These are phyloP conservation scores for Aureobasidium subglaciale DNA, from an alignment of 2,329 filamentous ascomycete genomes.

Conservation along the genomic window DNA sequence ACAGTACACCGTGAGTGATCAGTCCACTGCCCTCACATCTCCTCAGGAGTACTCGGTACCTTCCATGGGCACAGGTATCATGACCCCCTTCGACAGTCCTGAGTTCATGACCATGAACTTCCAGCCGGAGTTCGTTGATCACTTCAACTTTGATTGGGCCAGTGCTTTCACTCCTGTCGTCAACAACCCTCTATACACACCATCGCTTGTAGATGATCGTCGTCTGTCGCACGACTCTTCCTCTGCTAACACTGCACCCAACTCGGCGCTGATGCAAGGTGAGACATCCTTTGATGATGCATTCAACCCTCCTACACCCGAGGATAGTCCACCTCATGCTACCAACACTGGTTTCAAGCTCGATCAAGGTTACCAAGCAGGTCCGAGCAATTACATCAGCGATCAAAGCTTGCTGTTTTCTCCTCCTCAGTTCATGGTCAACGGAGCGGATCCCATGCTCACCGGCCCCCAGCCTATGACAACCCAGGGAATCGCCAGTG, in stretches of 20 bases:
- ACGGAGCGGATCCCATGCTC: slow-evolving; percentile 1
- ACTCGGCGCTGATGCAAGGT: slow-evolving; percentile 34
- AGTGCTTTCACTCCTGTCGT: slow-evolving; percentile 20
- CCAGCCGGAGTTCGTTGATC: slow-evolving; percentile 26
- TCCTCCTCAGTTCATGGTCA: neutral
- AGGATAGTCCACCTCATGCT: slow-evolving; percentile 34
- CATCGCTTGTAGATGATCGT: slow-evolving; percentile 29
- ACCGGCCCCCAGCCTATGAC: neutral
- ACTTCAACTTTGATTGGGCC: slow-evolving; percentile 29
- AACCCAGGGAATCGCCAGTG: neutral
- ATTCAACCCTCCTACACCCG: slow-evolving; percentile 49
- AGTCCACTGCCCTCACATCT: slow-evolving; percentile 18
- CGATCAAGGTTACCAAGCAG: neutral
- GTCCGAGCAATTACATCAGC: slow-evolving; percentile 1
- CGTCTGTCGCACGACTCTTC: slow-evolving; percentile 17
- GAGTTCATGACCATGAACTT: slow-evolving; percentile 26
- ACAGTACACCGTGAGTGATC: slow-evolving; percentile 23
- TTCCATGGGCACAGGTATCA: slow-evolving; percentile 25
- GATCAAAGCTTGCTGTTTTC: slow-evolving; percentile 9
- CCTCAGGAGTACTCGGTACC: slow-evolving; percentile 26
- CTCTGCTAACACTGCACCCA: slow-evolving; percentile 26
- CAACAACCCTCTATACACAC: slow-evolving; percentile 25
- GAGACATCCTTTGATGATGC: slow-evolving; percentile 36
- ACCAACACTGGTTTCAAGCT: slow-evolving; percentile 1
- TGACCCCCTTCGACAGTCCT: slow-evolving; percentile 23